phyloP scores from a whole-genome alignment of 1,284 basidiomycete species.

The Exobasidium cylindrosporum region DNA sequence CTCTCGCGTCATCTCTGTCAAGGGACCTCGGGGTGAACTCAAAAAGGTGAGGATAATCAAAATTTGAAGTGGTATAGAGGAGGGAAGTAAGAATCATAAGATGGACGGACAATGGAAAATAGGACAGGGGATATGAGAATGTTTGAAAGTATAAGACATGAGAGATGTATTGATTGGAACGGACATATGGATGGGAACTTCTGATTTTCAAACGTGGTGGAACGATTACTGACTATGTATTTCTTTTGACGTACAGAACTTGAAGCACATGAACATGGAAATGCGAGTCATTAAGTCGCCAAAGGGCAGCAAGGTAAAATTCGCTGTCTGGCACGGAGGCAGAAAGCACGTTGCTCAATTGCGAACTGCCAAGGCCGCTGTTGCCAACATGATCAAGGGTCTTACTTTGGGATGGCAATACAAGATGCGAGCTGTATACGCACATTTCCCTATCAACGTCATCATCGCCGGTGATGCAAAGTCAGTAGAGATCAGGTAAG shows the following conservation, averaged over 20 bases:
- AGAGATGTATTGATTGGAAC: no score
- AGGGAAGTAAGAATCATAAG: no score
- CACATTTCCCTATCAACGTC: slow-evolving; percentile 99
- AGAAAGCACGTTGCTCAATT: slow-evolving; percentile 99
- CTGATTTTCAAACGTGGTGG: no score
- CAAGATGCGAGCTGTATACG: slow-evolving; percentile 86
- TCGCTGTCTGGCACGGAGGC: slow-evolving; percentile 96
- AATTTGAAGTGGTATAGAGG: no score
- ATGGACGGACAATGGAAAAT: not conserved
- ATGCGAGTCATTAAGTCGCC: slow-evolving; percentile 57
- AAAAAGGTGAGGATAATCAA: slow-evolving; percentile 52
- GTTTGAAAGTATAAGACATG: not conserved
- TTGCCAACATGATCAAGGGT: slow-evolving; percentile 95
- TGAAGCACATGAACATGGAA: slow-evolving; percentile 56
- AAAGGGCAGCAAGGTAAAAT: slow-evolving; percentile 70
- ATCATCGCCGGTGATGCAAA: slow-evolving; percentile 82
- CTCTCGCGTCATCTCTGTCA: slow-evolving; percentile 52
- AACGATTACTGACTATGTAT: not conserved
- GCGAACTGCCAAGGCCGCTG: slow-evolving; percentile 88
- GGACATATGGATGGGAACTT: no score
- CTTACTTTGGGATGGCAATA: slow-evolving; percentile 62
- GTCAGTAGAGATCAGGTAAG: slow-evolving; percentile 74
- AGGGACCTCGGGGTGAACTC: slow-evolving; percentile 54
- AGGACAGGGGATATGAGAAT: not conserved
- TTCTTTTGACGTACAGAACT: slow-evolving; percentile 31